These are phyloP conservation scores for Talaromyces pinophilus DNA, from an alignment of 2,329 filamentous ascomycete genomes.

Conservation along the genomic window DNA sequence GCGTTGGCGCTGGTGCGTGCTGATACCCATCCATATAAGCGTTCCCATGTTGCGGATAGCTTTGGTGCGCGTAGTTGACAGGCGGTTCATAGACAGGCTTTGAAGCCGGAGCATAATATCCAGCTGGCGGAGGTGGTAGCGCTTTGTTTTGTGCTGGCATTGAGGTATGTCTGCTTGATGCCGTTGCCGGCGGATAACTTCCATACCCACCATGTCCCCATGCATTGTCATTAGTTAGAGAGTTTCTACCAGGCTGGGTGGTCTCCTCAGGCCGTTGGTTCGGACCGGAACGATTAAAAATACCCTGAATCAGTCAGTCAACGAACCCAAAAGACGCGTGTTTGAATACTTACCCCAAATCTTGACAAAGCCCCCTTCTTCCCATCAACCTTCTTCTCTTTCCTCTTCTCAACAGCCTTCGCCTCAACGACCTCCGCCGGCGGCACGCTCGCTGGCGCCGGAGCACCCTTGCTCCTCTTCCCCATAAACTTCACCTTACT, in stretches of 20 bases:
- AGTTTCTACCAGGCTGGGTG: not conserved
- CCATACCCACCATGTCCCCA: not conserved
- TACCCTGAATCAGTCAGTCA: conserved; percentile 17
- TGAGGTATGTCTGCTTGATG: not conserved
- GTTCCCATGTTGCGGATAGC: not conserved
- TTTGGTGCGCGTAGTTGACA: conserved; percentile 12
- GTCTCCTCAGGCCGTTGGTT: not conserved
- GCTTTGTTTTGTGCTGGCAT: conserved; percentile 6
- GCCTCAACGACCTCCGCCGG: conserved; percentile 2
- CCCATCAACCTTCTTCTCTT: conserved; percentile 18
- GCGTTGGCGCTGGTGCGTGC: not conserved
- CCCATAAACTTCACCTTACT: conserved; percentile 22
- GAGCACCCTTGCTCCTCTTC: conserved; percentile 2
- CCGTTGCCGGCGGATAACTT: not conserved
- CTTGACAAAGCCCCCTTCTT: conserved; percentile 15
- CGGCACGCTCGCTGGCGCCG: not conserved
- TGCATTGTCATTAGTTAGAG: not conserved
- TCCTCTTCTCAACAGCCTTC: conserved; percentile 7
- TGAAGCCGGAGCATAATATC: conserved; percentile 29
- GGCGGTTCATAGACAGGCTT: not conserved
- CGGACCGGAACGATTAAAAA: conserved; percentile 17
- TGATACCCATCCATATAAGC: not conserved
- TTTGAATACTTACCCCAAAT: conserved; percentile 15
- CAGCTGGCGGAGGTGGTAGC: conserved; percentile 18
- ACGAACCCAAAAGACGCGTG: not conserved